phyloP scores from a whole-genome alignment of 306 rosid genomes.

The peach (Prunus persica) region DNA sequence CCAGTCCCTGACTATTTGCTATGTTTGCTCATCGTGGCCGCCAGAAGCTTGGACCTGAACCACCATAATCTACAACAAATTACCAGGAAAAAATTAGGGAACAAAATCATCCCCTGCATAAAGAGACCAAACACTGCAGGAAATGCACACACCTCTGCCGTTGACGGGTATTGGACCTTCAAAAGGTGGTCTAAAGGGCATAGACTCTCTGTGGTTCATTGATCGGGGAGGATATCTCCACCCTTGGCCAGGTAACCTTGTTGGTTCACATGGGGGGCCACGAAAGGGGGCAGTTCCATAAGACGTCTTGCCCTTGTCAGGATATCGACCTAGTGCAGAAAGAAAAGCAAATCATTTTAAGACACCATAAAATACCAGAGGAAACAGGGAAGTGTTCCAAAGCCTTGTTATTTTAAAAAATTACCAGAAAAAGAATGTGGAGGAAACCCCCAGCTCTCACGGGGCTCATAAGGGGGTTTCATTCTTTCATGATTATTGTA shows the following conservation, averaged over 20 bases:
- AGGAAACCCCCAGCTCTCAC: slow-evolving; percentile 67
- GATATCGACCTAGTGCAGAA: slow-evolving; percentile 51
- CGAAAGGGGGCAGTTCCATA: slow-evolving; percentile 47
- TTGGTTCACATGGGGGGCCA: slow-evolving; percentile 74
- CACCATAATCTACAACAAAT: not conserved
- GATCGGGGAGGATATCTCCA: slow-evolving; percentile 80
- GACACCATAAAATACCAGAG: slow-evolving; percentile 5
- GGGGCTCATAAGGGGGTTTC: slow-evolving; percentile 61
- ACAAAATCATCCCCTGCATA: no score
- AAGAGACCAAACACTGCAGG: not conserved
- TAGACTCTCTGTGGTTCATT: slow-evolving; percentile 54
- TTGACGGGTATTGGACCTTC: slow-evolving; percentile 72
- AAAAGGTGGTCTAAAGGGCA: slow-evolving; percentile 74
- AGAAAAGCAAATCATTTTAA: slow-evolving; percentile 13
- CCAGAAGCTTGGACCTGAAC: slow-evolving; percentile 84
- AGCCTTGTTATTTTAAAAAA: not conserved
- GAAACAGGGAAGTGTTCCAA: slow-evolving; percentile 11
- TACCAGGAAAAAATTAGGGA: not conserved
- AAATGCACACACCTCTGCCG: slow-evolving; percentile 51
- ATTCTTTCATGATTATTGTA: slow-evolving; percentile 81
- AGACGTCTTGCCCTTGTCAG: slow-evolving; percentile 45
- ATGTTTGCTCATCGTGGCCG: slow-evolving; percentile 60
- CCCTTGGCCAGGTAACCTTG: slow-evolving; percentile 62
- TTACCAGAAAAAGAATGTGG: slow-evolving; percentile 60
- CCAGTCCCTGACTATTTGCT: slow-evolving; percentile 31